Conservation (phyloP, 2,329 filamentous ascomycete species). For the Hypoxylon sp. region DNA sequence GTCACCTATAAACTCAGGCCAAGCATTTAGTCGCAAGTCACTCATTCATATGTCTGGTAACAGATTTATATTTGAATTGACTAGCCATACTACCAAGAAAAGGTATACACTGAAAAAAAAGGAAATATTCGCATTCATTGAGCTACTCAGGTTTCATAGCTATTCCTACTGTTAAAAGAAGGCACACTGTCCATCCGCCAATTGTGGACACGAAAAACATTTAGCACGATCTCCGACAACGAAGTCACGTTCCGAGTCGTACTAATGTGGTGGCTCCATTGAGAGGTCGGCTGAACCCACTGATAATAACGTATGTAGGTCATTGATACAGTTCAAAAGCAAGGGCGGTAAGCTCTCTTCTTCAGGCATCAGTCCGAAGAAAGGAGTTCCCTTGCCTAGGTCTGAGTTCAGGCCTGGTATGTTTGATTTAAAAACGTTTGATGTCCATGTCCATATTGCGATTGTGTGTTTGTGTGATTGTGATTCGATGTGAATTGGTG, state of each 20-base stretch:
- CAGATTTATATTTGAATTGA: background rate
- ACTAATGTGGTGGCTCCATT: constrained; percentile 17
- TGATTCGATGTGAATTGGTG: constrained; percentile 23
- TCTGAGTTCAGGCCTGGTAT: constrained; percentile 46
- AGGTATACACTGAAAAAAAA: constrained; percentile 17
- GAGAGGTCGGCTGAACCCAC: constrained; percentile 15
- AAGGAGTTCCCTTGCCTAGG: constrained; percentile 42
- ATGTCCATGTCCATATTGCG: constrained; percentile 40
- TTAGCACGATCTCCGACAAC: constrained; percentile 9
- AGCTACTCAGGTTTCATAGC: constrained; percentile 33
- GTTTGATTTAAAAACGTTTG: constrained; percentile 33
- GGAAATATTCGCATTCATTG: constrained; percentile 29
- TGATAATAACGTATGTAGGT: constrained; percentile 37
- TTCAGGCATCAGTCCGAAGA: constrained; percentile 36
- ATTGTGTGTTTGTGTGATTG: constrained; percentile 4
- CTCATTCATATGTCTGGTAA: background rate
- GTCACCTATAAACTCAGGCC: background rate
- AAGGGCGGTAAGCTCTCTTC: constrained; percentile 37
- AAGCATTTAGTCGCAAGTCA: background rate
- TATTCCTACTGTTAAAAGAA: constrained; percentile 21
- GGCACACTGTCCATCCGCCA: constrained; percentile 15
- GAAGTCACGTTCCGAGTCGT: background rate
- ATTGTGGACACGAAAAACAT: constrained; percentile 21
- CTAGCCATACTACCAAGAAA: background rate
- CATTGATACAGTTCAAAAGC: constrained; percentile 45